These are phyloP conservation scores for Cercospora zeae-maydis DNA, from an alignment of 2,329 filamentous ascomycete species.

Conservation along the genomic window DNA sequence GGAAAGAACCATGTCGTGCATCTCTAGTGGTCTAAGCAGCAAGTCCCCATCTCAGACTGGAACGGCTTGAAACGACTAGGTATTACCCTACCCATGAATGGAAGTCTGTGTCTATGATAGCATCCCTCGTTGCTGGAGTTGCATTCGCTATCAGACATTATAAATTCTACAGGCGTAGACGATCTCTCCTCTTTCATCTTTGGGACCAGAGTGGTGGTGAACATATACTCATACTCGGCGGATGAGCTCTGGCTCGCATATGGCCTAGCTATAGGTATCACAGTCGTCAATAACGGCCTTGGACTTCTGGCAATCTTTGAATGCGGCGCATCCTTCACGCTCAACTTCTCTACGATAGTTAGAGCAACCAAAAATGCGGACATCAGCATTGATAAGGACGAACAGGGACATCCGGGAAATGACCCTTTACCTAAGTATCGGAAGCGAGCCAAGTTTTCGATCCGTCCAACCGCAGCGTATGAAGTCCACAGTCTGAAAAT, in stretches of 20 bases:
- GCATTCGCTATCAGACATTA: too few species aligned
- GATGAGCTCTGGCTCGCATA: slow-evolving; percentile 18
- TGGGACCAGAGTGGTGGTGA: too few species aligned
- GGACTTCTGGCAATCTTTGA: slow-evolving; percentile 10
- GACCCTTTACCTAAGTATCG: slow-evolving; percentile 4
- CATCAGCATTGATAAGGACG: neutral
- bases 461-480: neutral
- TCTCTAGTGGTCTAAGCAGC: too few species aligned
- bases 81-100: too few species aligned
- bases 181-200: too few species aligned
- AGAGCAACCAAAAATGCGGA: neutral
- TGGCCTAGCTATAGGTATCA: slow-evolving; percentile 16
- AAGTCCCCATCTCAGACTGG: too few species aligned
- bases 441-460: neutral
- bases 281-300: slow-evolving; percentile 7
- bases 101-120: too few species aligned
- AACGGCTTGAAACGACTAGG: too few species aligned
- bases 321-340: slow-evolving; percentile 16
- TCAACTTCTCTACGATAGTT: slow-evolving; percentile 23
- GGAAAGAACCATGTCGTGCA: too few species aligned
- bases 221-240: slow-evolving; percentile 17
- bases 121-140: too few species aligned
- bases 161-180: too few species aligned
- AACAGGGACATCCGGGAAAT: neutral
- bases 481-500: neutral